Evolutionary conservation across 2,329 filamentous ascomycete species (phyloP), one percentile per base, ranked within the genome.

Genomic region (Escovopsis sp.): DNA sequence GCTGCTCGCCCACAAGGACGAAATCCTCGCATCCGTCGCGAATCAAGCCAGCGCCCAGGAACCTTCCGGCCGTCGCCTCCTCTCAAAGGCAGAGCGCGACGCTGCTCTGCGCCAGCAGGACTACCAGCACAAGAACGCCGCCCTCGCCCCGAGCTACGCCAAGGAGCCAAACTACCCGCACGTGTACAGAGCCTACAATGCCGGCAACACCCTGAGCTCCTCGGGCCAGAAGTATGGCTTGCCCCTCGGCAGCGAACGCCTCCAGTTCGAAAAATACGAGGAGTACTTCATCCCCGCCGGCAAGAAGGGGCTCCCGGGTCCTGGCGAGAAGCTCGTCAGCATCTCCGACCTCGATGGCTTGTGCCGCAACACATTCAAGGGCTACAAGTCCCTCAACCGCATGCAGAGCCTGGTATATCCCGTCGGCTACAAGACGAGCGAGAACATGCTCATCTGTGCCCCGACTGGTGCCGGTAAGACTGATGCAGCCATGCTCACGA

Each of bases 391-490:
- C 3, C 72, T 98, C 46, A 98, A 98, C 56, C 82, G 93, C 26
- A 98, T 98, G 93, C 91, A 98, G 65, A 96, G 88, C 59, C 69
- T 98, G 39, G 85, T 96, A 0, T 94, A 94, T 54, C 87, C 87
- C 1, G 85, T 98, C 5, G 91, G 88, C 0, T 96, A 98, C 64
- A 85, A 82, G 59, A 95, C 86, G 2, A 94, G 80, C 55, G 91
- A 98, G 63, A 98, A 98, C 52, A 95, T 98, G 89, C 75, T 98
- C 41, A 93, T 98, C 46, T 98, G 91, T 61, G 91, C 91, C 19
- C 91, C 91, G 4, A 98, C 91, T 42, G 91, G 91, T 76, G 88
- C 88, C 47, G 91, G 91, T 77, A 98, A 98, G 72, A 98, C 91
- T 1, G 91, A 98, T 63, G 91, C 89, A 28, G 93, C 91, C 8